These are phyloP conservation scores for Lentinula novae-zelandiae DNA, from an alignment of 1,284 basidiomycete genomes.

Conservation along the genomic window DNA sequence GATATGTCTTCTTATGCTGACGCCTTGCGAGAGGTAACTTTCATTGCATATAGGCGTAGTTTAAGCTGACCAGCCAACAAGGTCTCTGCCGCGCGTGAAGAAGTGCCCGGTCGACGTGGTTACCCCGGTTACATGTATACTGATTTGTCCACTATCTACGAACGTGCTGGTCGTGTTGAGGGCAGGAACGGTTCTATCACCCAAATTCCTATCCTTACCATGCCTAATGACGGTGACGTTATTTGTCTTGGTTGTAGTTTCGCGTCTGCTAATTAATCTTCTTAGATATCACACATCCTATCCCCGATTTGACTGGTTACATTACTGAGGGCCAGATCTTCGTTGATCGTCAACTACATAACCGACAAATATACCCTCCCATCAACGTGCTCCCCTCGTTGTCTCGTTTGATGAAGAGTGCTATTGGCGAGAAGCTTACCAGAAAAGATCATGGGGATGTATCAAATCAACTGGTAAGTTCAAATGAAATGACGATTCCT, in stretches of 20 bases:
- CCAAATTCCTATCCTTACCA: constrained; percentile 98
- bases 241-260: constrained; percentile 7
- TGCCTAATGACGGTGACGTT: constrained; percentile 95
- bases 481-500: constrained; percentile 15
- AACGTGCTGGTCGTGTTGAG: constrained; percentile 97
- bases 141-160: constrained; percentile 98
- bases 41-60: constrained; percentile 1
- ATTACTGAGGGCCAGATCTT: constrained; percentile 99
- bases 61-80: constrained; percentile 25
- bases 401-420: constrained; percentile 99
- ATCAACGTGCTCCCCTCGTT: constrained; percentile 99
- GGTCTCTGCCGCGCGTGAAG: constrained; percentile 98
- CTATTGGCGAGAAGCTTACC: constrained; percentile 96
- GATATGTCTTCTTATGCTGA: constrained; percentile 99
- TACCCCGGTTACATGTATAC: constrained; percentile 99
- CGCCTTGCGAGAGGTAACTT: constrained; percentile 84
- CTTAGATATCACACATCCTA: constrained; percentile 98
- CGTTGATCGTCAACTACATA: constrained; percentile 92
- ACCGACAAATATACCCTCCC: constrained; percentile 97
- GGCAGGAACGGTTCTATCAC: constrained; percentile 99
- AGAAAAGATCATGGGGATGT: constrained; percentile 99
- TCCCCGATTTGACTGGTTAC: constrained; percentile 99
- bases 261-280: constrained; percentile 17
- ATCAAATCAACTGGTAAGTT: constrained; percentile 88
- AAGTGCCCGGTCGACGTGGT: constrained; percentile 98